phyloP scores from a whole-genome alignment of 495 filamentous ascomycete species.

The Neurospora sp. region DNA sequence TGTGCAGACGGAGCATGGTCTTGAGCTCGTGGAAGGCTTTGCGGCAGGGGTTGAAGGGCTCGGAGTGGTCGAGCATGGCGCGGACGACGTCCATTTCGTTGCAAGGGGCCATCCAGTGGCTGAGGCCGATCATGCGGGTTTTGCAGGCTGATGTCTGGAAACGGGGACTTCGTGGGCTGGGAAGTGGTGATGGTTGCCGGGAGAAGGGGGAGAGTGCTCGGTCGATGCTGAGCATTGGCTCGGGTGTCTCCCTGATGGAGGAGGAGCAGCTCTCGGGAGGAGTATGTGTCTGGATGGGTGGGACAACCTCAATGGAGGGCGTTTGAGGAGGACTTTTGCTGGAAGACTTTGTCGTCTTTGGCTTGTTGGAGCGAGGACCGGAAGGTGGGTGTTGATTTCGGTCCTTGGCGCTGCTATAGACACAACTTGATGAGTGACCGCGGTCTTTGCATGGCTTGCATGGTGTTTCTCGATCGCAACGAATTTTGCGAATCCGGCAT shows the following conservation, averaged over 20 bases:
- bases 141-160: slow-evolving; percentile 6
- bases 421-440: slow-evolving; percentile 5
- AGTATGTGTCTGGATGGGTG: neutral
- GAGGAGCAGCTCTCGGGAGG: slow-evolving; percentile 10
- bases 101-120: slow-evolving; percentile 16
- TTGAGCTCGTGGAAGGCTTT: slow-evolving; percentile 13
- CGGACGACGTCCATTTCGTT: slow-evolving; percentile 11
- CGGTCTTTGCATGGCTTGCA: slow-evolving; percentile 26
- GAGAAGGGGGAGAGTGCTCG: neutral
- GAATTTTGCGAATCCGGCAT: slow-evolving; percentile 51
- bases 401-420: slow-evolving; percentile 5
- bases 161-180: neutral
- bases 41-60: slow-evolving; percentile 8
- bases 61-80: slow-evolving; percentile 10
- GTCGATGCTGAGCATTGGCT: slow-evolving; percentile 1
- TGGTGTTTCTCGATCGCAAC: slow-evolving; percentile 49
- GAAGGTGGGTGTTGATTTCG: neutral
- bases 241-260: slow-evolving; percentile 5
- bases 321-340: neutral
- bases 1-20: neutral
- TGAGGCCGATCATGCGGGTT: slow-evolving; percentile 14
- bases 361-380: neutral
- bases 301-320: neutral
- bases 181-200: neutral
- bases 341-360: neutral